Evolutionary conservation across 2,329 filamentous ascomycete species (phyloP), one percentile per base, ranked within the genome.

Genomic region (Nemania serpens): DNA sequence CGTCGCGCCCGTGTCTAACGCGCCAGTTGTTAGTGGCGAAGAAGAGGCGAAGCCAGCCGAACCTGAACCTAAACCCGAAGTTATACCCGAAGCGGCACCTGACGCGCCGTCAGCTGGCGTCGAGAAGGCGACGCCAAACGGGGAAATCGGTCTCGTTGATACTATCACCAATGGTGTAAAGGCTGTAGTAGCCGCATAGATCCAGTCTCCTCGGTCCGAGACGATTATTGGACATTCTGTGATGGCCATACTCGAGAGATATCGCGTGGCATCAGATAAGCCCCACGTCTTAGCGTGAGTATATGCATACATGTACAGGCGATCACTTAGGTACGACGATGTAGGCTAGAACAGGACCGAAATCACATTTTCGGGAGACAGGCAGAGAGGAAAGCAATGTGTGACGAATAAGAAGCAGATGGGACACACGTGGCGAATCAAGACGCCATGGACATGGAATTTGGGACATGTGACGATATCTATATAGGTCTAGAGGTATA

Each of bases 1-100:
- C 50, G 70, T 74, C 11, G 72, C 75, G 3, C 73, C 58, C 37
- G 65, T 68, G 10, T 68, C 70, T 12, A 63, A 64, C 7, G 65
- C 73, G 43, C 55, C 36, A 12, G 57, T 62, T 15, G 51, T 58
- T 25, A 42, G 41, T n/a, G 42, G 36, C 7, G 60, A 47, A 6
- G 49, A 56, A 46, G 61, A 64, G 17, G 10, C 41, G 17, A 63
- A 67, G 43, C 41, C 62, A 52, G 42, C 25, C 5, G 34, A 7
- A 6, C 20, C 36, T 7, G 34, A 56, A 43, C 15, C 18, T 10
- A n/a, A n/a, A n/a, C n/a, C 69, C n/a, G n/a, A n/a, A n/a, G n/a
- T n/a, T n/a, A n/a, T n/a, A n/a, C n/a, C n/a, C n/a, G n/a, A n/a
- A n/a, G n/a, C n/a, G n/a, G n/a, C 15, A 66, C 70, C 12, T 62